Evolutionary conservation across 768 basidiomycete species (phyloP).

Genomic region (Suillus placidus): DNA sequence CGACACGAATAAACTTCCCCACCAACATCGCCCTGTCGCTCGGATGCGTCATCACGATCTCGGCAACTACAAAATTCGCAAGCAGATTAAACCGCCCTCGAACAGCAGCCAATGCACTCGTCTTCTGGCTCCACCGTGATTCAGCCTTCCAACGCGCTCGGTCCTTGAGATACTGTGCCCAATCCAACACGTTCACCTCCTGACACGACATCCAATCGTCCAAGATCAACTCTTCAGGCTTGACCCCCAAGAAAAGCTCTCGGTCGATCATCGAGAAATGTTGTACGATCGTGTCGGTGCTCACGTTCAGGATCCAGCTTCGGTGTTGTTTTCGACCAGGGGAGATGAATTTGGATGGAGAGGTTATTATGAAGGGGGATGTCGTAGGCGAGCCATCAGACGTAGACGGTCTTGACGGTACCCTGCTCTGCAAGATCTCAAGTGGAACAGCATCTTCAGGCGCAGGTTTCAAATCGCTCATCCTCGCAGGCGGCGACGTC

Average conservation of each 20-base stretch:
- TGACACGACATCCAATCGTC: conserved; percentile 67
- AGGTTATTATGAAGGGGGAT: conserved; percentile 23
- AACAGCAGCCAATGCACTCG: conserved; percentile 71
- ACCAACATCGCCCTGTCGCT: conserved; percentile 65
- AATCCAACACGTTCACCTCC: conserved; percentile 75
- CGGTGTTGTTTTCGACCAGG: conserved; percentile 54
- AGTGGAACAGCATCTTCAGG: conserved; percentile 65
- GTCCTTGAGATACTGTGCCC: conserved; percentile 81
- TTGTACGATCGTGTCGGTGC: conserved; percentile 65
- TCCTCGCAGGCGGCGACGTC: conserved; percentile 35
- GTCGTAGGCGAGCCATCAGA: conserved; percentile 32
- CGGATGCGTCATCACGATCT: conserved; percentile 76
- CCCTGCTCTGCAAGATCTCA: conserved; percentile 65
- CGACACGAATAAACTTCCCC: conserved; percentile 81
- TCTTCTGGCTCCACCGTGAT: conserved; percentile 57
- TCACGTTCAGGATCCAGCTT: conserved; percentile 70
- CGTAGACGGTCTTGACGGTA: conserved; percentile 43
- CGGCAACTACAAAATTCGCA: conserved; percentile 77
- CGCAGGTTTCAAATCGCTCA: conserved; percentile 49
- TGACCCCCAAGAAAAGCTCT: conserved; percentile 81
- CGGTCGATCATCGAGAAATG: conserved; percentile 90
- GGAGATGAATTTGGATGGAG: conserved; percentile 40
- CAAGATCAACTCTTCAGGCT: conserved; percentile 86
- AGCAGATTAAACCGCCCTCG: conserved; percentile 85
- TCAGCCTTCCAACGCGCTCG: conserved; percentile 70